These are phyloP conservation scores for Suhomyces guaymorum DNA, from an alignment of 1,139 yeast genomes.

Conservation along the genomic window DNA sequence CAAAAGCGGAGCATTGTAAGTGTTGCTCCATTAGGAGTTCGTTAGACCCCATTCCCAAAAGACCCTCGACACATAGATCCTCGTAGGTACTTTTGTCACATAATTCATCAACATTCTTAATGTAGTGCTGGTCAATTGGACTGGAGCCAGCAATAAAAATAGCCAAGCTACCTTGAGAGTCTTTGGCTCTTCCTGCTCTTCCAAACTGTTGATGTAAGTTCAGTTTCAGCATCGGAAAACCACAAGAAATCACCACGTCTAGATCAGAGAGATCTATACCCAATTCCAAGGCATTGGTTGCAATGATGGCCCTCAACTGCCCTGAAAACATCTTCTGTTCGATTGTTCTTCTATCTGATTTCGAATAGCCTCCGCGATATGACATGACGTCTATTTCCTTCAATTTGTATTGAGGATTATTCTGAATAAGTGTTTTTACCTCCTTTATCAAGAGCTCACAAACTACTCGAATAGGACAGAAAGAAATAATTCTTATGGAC, in stretches of 20 bases:
- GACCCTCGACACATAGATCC: conserved; percentile 44
- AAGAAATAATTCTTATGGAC: conserved; percentile 69
- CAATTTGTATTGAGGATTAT: conserved; percentile 42
- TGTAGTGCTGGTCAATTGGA: conserved; percentile 85
- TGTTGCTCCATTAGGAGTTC: conserved; percentile 67
- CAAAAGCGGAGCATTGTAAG: conserved; percentile 93
- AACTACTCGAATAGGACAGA: conserved; percentile 81
- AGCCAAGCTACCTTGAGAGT: conserved; percentile 65
- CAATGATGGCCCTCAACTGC: conserved; percentile 77
- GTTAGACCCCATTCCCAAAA: conserved; percentile 37
- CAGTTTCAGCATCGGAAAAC: conserved; percentile 84
- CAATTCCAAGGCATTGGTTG: conserved; percentile 92
- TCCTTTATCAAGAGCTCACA: conserved; percentile 90
- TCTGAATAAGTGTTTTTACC: conserved; percentile 46
- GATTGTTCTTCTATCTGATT: conserved; percentile 78
- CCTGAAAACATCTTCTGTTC: conserved; percentile 92
- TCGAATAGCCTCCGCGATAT: conserved; percentile 92
- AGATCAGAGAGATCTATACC: conserved; percentile 93
- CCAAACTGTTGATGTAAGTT: conserved; percentile 96
- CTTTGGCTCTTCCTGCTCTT: conserved; percentile 84
- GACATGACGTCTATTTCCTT: conserved; percentile 69
- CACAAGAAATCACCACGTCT: conserved; percentile 89
- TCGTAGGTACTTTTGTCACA: conserved; percentile 44
- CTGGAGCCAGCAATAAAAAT: conserved; percentile 80
- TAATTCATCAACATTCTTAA: conserved; percentile 68